Conservation (phyloP, 352 stramenopile species). For the Phytophthora pistaciae region DNA sequence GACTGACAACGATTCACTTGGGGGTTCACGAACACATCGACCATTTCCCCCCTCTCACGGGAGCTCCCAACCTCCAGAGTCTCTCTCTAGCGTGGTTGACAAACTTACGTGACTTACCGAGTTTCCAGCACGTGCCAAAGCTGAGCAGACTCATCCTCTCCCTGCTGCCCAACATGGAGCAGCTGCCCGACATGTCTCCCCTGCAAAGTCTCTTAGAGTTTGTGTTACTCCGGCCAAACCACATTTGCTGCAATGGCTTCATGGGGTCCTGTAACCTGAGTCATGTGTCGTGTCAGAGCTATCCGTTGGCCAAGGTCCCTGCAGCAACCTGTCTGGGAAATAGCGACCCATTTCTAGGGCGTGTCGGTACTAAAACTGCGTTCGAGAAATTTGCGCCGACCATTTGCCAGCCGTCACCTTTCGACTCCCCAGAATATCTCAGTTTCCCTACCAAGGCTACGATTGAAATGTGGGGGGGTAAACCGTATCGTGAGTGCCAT, state of each 20-base stretch:
- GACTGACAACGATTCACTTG: constrained; percentile 21
- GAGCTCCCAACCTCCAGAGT: constrained; percentile 21
- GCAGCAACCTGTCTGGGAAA: constrained; percentile 20
- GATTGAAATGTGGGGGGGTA: constrained; percentile 31
- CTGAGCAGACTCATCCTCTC: constrained; percentile 19
- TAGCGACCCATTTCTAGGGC: constrained; percentile 17
- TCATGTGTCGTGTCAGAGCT: constrained; percentile 29
- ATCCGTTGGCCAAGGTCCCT: neutral
- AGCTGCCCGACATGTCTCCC: constrained; percentile 19
- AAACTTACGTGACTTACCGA: constrained; percentile 16
- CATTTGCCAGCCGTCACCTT: constrained; percentile 21
- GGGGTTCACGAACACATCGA: constrained; percentile 19
- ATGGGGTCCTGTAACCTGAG: constrained; percentile 34
- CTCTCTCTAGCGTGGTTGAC: constrained; percentile 23
- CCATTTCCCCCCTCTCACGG: constrained; percentile 16
- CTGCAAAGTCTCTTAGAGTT: constrained; percentile 25
- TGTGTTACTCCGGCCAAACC: constrained; percentile 10
- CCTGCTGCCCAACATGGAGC: constrained; percentile 19
- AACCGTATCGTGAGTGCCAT: constrained; percentile 25
- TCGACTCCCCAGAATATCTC: constrained; percentile 11
- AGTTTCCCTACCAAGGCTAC: constrained; percentile 15
- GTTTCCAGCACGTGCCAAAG: constrained; percentile 16
- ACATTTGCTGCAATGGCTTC: constrained; percentile 50
- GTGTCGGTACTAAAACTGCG: constrained; percentile 1
- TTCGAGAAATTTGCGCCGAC: constrained; percentile 25